A percentile compares a stretch with the other conserved stretches of the same genome.
phyloP scores from a whole-genome alignment of 768 basidiomycete genomes.

The Kwoniella europaea region DNA sequence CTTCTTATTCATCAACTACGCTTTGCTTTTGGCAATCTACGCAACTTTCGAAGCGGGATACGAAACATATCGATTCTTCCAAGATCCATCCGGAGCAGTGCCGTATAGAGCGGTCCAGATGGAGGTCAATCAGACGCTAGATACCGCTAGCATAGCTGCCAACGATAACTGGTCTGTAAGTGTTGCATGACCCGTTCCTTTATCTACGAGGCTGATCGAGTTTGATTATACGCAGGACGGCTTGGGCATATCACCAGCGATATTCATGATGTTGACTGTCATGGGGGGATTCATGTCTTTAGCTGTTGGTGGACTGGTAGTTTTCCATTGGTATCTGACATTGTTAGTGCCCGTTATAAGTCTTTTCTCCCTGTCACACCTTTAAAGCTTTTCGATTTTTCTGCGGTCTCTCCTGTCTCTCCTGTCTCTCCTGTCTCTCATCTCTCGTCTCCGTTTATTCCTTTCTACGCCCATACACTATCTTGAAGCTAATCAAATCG shows the following conservation, averaged over 20 bases:
- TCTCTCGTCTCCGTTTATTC: neutral
- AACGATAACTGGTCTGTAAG: slow-evolving; percentile 8
- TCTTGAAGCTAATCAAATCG: no score
- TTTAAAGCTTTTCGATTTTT: no score
- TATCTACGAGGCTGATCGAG: no score
- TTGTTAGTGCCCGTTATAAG: slow-evolving; percentile 28
- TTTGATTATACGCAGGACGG: slow-evolving; percentile 15
- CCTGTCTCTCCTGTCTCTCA: neutral
- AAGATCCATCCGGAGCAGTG: slow-evolving; percentile 30
- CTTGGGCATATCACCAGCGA: slow-evolving; percentile 41
- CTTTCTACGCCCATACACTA: no score
- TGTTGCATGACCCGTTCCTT: neutral
- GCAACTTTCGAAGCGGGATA: slow-evolving; percentile 40
- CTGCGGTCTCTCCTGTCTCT: neutral
- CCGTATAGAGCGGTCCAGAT: slow-evolving; percentile 8
- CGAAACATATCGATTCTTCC: slow-evolving; percentile 35
- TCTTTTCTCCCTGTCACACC: no score
- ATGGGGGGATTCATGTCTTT: slow-evolving; percentile 43
- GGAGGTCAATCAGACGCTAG: neutral
- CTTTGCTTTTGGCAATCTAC: slow-evolving; percentile 41
- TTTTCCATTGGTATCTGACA: slow-evolving; percentile 50
- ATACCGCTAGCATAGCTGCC: slow-evolving; percentile 2
- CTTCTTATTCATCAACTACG: slow-evolving; percentile 54
- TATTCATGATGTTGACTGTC: slow-evolving; percentile 43
- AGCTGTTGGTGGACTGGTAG: slow-evolving; percentile 43